Evolutionary conservation across 495 filamentous ascomycete genomes (phyloP).

Genomic region (Aspergillus cristatus): DNA sequence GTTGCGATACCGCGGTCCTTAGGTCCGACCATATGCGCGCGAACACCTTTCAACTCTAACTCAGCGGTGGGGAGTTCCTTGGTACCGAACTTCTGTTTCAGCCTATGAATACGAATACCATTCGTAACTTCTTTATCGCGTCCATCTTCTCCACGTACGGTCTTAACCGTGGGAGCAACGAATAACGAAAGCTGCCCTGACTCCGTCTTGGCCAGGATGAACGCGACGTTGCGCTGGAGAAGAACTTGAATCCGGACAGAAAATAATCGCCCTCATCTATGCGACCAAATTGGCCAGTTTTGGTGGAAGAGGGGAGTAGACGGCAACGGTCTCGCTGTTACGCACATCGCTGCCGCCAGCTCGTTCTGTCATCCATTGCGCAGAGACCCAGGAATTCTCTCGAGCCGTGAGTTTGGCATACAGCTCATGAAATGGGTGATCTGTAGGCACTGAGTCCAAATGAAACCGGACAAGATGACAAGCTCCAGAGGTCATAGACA

Average conservation of each 20-base stretch:
- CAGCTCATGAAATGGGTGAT: conserved; percentile 42
- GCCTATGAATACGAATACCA: conserved; percentile 55
- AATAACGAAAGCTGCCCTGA: conserved; percentile 53
- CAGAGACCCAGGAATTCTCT: conserved; percentile 62
- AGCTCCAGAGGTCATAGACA: conserved; percentile 64
- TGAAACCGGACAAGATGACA: conserved; percentile 50
- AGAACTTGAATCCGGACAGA: conserved; percentile 68
- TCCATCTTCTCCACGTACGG: conserved; percentile 20
- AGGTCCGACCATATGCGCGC: conserved; percentile 55
- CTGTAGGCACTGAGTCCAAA: conserved; percentile 19
- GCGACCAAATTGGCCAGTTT: conserved; percentile 4
- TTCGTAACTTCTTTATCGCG: conserved; percentile 37
- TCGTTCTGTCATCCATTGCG: conserved; percentile 86
- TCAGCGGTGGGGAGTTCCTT: conserved; percentile 62
- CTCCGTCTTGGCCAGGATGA: conserved; percentile 58
- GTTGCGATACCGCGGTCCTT: conserved; percentile 56
- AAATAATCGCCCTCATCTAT: conserved; percentile 24
- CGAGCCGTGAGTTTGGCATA: conserved; percentile 44
- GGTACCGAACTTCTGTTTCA: conserved; percentile 66
- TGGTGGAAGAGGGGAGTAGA: conserved; percentile 17
- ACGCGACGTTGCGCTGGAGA: conserved; percentile 64
- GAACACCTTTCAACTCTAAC: conserved; percentile 49
- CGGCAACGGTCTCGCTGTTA: conserved; percentile 58
- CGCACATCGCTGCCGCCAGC: conserved; percentile 65
- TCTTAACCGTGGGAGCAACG: conserved; percentile 51